These are phyloP conservation scores for Ceratonia siliqua DNA, from an alignment of 306 rosid genomes.

Conservation along the genomic window DNA sequence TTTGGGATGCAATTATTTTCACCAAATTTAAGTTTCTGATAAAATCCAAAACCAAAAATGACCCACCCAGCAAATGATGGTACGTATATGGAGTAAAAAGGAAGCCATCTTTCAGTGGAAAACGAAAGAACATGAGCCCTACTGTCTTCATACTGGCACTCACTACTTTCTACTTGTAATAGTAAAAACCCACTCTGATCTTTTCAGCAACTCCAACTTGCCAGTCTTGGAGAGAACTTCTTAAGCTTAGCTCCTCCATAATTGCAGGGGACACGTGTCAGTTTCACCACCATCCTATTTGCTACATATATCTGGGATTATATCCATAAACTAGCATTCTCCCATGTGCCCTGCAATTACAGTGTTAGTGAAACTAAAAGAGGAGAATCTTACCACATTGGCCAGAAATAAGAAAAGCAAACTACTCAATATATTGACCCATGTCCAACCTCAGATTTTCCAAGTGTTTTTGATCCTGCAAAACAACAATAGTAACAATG, in stretches of 20 bases:
- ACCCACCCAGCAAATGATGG: constrained; percentile 38
- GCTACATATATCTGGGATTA: constrained; percentile 1
- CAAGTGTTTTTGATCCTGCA: too few relatives aligned
- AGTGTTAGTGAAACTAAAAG: not conserved
- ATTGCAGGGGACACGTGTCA: constrained; percentile 21
- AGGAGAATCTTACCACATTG: not conserved
- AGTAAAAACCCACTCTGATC: constrained; percentile 27
- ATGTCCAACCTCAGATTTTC: not conserved
- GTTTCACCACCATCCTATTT: constrained; percentile 22
- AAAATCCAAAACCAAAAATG: constrained; percentile 32
- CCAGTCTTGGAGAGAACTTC: not conserved
- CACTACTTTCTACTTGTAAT: constrained; percentile 41
- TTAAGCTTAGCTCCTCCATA: constrained; percentile 11
- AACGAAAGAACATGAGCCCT: constrained; percentile 32
- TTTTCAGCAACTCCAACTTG: constrained; percentile 31
- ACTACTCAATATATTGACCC: not conserved
- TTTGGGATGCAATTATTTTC: constrained; percentile 4
- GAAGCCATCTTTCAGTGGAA: constrained; percentile 49
- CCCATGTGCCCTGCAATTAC: constrained; percentile 11
- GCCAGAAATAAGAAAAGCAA: not conserved
- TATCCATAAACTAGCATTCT: not conserved
- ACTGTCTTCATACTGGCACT: constrained; percentile 38
- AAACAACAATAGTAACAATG: too few relatives aligned
- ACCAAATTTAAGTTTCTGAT: not conserved
- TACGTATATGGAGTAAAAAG: constrained; percentile 28